Evolutionary conservation across 768 basidiomycete species (phyloP).

Genomic region (Phylloporus arenicola): DNA sequence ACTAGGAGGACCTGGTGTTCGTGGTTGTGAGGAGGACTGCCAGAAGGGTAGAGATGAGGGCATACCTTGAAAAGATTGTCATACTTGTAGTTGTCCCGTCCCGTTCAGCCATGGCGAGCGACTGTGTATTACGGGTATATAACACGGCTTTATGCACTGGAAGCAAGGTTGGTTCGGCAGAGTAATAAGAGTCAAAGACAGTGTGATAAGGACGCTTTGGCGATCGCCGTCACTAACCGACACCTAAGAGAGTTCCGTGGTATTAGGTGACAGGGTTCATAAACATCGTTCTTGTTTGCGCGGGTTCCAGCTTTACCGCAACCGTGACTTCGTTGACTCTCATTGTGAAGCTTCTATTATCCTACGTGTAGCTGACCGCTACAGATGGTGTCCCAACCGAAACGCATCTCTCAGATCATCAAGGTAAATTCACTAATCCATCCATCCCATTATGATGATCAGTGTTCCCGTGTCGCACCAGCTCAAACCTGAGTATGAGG

Average conservation of each 20-base stretch:
- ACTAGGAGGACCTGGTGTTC: conserved; percentile 84
- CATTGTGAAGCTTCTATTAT: too few relatives aligned
- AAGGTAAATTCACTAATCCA: conserved; percentile 37
- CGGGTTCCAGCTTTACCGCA: too few relatives aligned
- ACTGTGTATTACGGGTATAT: conserved; percentile 4
- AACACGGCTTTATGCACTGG: neutral
- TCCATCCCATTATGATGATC: neutral
- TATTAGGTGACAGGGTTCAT: too few relatives aligned
- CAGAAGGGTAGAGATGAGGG: neutral
- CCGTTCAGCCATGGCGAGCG: conserved; percentile 70
- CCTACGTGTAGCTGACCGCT: too few relatives aligned
- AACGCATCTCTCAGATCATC: conserved; percentile 69
- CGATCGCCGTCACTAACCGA: too few relatives aligned
- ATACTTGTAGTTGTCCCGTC: too few relatives aligned
- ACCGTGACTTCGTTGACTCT: too few relatives aligned
- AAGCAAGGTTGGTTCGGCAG: too few relatives aligned
- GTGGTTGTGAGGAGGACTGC: neutral
- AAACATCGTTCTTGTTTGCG: too few relatives aligned
- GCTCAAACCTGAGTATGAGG: conserved; percentile 50
- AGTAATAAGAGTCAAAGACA: too few relatives aligned
- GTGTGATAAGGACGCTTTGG: too few relatives aligned
- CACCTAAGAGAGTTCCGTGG: too few relatives aligned
- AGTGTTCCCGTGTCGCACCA: conserved; percentile 12
- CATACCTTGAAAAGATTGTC: conserved; percentile 97
- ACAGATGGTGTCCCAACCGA: conserved; percentile 14